Evolutionary conservation across 1,139 yeast species (phyloP), one percentile per base, ranked within the genome.

Genomic region (Lodderomyces jiufengensis): DNA sequence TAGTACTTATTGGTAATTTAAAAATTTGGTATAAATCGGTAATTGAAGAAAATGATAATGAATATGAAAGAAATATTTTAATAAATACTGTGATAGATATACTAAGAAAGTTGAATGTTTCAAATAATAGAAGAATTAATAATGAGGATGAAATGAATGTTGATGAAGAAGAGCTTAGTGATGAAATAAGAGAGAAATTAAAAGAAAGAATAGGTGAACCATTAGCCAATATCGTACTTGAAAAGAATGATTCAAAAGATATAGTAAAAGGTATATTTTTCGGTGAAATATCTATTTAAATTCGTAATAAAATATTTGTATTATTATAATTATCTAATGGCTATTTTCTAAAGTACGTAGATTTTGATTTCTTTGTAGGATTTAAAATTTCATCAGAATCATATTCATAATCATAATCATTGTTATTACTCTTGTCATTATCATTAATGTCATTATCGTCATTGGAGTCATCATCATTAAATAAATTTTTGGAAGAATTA

Each of bases 1-100:
- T 92, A 33, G 78, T 87, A 1, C 70, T 94, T 40, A 66, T 90
- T 29, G 97, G 97, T 0, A 94, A 94, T 57, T 61, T 90, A 45
- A 76, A 80, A 47, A 78, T 82, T 42, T 92, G 97, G 97, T 71
- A 79, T 24, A 66, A 66, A 36, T 70, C 76, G 43, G 82, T 84
- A 1, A 51, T 62, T 10, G 66, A 63, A 29, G 67, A 63, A 33
- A 55, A 59, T 31, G 57, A 59, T 38, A 52, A 57, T 29, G 64
- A 63, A 20, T 54, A 61, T 27, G 84, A 80, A 44, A 66, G 65
- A 32, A 54, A 59, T 7, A 55, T 71, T 9, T 62, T 81, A 39
- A 58, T 73, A 1, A 64, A 64, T 9, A 68, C 78, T 7, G 66
- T 79, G 1, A 48, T 84, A n/a, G 79, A 75, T 27, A 73, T 81